Evolutionary conservation across 176 grass and related monocot genomes (phyloP).

Genomic region (Lolium perenne): DNA sequence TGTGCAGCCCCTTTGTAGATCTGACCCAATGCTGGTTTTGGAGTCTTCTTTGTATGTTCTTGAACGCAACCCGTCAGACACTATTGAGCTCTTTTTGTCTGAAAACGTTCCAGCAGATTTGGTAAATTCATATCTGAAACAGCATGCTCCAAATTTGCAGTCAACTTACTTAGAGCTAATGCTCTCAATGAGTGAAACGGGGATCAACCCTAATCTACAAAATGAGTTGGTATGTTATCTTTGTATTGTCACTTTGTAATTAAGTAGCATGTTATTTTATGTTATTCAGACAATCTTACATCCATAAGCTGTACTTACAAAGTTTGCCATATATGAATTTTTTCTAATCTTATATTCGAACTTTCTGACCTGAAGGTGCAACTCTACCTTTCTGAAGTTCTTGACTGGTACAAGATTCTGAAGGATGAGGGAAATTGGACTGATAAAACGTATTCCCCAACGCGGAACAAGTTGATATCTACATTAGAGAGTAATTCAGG

Average conservation of each 20-base stretch:
- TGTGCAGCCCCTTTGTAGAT: constrained; percentile 95
- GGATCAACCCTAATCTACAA: constrained; percentile 94
- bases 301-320: constrained; percentile 29
- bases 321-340: constrained; percentile 26
- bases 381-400: constrained; percentile 97
- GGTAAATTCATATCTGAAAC: constrained; percentile 99
- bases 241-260: constrained; percentile 29
- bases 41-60: constrained; percentile 90
- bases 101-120: constrained; percentile 99
- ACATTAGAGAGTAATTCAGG: constrained; percentile 88
- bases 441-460: constrained; percentile 83
- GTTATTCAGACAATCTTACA: constrained; percentile 42
- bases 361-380: constrained; percentile 74
- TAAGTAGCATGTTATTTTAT: constrained; percentile 25
- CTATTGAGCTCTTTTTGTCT: constrained; percentile 96
- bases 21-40: constrained; percentile 98
- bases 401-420: constrained; percentile 86
- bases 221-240: constrained; percentile 83
- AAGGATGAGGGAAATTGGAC: constrained; percentile 91
- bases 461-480: constrained; percentile 88
- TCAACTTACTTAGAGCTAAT: constrained; percentile 97
- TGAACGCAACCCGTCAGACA: constrained; percentile 84
- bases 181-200: constrained; percentile 93
- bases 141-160: constrained; percentile 94
- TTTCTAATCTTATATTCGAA: constrained; percentile 25